phyloP scores from a whole-genome alignment of 2,329 filamentous ascomycete genomes.

The Penicillium brasilianum region DNA sequence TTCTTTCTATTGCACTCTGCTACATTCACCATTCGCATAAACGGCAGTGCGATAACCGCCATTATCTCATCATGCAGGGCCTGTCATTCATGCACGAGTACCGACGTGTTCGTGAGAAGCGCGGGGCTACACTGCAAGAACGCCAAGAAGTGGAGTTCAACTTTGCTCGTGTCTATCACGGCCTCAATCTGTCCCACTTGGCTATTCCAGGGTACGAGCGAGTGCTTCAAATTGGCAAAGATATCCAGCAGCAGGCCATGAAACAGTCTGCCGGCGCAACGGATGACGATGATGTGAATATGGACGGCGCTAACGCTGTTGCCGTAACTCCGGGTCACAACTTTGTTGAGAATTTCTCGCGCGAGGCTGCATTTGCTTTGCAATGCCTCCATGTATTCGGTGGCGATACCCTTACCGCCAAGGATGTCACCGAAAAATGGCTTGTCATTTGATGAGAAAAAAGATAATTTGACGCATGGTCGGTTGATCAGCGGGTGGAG shows the following conservation, averaged over 20 bases:
- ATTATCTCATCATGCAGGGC: slow-evolving; percentile 85
- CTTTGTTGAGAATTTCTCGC: slow-evolving; percentile 63
- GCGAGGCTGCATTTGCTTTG: slow-evolving; percentile 76
- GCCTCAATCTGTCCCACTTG: slow-evolving; percentile 73
- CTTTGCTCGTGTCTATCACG: slow-evolving; percentile 75
- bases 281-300: slow-evolving; percentile 43
- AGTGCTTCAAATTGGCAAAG: slow-evolving; percentile 57
- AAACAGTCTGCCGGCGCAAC: slow-evolving; percentile 45
- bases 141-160: slow-evolving; percentile 83
- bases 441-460: slow-evolving; percentile 57
- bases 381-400: slow-evolving; percentile 69
- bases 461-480: background rate
- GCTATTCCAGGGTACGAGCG: slow-evolving; percentile 74
- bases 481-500: background rate
- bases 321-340: slow-evolving; percentile 14
- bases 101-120: slow-evolving; percentile 62
- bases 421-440: slow-evolving; percentile 64
- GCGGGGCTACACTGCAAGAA: slow-evolving; percentile 51
- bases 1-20: slow-evolving; percentile 78
- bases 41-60: slow-evolving; percentile 84
- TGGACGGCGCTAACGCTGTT: slow-evolving; percentile 23
- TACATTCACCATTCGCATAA: slow-evolving; percentile 92
- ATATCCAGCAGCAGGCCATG: slow-evolving; percentile 47
- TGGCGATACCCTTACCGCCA: slow-evolving; percentile 67
- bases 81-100: slow-evolving; percentile 80